Percentiles rank a stretch among this genome's conserved stretches.
These are phyloP conservation scores for Ceratonia siliqua DNA, from an alignment of 306 rosid species.

Conservation along the genomic window DNA sequence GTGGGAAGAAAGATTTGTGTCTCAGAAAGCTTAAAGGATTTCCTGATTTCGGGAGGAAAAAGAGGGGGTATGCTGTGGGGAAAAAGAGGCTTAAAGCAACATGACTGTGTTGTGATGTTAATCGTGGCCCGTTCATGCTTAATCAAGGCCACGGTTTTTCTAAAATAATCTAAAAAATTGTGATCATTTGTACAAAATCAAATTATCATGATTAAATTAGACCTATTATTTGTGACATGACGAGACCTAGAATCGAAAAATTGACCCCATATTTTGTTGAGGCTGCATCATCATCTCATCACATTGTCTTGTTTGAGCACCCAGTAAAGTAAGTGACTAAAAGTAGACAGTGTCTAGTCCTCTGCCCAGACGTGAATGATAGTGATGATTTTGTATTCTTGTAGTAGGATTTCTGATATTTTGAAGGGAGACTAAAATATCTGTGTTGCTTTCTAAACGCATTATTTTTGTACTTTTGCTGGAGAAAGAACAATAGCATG, in stretches of 20 bases:
- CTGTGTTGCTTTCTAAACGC: slow-evolving; percentile 24
- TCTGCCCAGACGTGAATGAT: slow-evolving; percentile 23
- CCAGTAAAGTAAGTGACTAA: neutral
- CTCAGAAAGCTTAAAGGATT: neutral
- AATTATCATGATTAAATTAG: too few species aligned
- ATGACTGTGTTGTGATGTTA: too few species aligned
- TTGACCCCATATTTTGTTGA: neutral
- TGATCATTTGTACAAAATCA: too few species aligned
- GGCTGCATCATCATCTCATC: neutral
- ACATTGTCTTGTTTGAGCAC: neutral
- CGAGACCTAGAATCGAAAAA: too few species aligned
- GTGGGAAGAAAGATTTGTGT: slow-evolving; percentile 4
- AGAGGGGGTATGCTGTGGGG: neutral
- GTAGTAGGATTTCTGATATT: neutral
- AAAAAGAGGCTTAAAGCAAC: too few species aligned
- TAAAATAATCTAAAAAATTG: too few species aligned
- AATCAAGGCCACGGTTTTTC: too few species aligned
- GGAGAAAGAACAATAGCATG: neutral
- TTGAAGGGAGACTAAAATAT: slow-evolving; percentile 34
- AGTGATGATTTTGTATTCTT: slow-evolving; percentile 27
- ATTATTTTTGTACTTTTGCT: neutral
- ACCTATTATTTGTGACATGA: too few species aligned
- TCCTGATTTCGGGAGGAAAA: neutral
- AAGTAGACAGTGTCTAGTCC: neutral
- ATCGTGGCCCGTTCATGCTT: too few species aligned